Evolutionary conservation across 1,284 basidiomycete species (phyloP).

Genomic region (Leccinum pseudoinsigne): DNA sequence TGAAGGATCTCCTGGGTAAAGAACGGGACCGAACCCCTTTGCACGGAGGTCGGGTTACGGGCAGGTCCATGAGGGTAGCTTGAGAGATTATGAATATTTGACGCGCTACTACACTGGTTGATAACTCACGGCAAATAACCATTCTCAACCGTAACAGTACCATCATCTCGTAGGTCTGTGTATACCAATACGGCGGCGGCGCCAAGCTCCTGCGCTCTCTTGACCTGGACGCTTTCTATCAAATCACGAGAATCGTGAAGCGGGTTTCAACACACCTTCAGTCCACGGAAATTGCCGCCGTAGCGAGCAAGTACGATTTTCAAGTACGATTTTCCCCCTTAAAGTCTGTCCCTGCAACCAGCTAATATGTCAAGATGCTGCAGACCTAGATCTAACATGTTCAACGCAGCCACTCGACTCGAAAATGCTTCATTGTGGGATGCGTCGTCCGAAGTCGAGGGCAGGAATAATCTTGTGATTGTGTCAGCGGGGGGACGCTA

Average conservation of each 20-base stretch:
- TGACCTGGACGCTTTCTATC: conserved; percentile 41
- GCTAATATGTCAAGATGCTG: background rate
- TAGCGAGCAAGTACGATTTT: conserved; percentile 73
- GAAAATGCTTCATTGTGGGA: too few species aligned
- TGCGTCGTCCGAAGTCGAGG: too few species aligned
- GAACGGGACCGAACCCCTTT: conserved; percentile 77
- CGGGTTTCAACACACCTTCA: conserved; percentile 44
- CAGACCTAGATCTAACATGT: too few species aligned
- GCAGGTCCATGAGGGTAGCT: conserved; percentile 73
- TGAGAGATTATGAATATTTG: conserved; percentile 2
- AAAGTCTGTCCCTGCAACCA: conserved; percentile 54
- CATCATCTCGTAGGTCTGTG: conserved; percentile 75
- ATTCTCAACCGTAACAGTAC: conserved; percentile 63
- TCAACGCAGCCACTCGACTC: too few species aligned
- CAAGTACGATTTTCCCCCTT: conserved; percentile 36
- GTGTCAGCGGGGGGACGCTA: too few species aligned
- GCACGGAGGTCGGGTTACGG: conserved; percentile 65
- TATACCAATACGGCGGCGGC: conserved; percentile 65
- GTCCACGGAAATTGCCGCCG: conserved; percentile 68
- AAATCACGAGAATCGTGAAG: background rate
- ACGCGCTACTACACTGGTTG: conserved; percentile 6
- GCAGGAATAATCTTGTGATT: too few species aligned
- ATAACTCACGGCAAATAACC: conserved; percentile 49
- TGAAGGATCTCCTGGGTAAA: conserved; percentile 72
- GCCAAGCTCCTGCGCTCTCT: conserved; percentile 71